phyloP scores from a whole-genome alignment of 306 rosid species.

The Cicer bijugum region DNA sequence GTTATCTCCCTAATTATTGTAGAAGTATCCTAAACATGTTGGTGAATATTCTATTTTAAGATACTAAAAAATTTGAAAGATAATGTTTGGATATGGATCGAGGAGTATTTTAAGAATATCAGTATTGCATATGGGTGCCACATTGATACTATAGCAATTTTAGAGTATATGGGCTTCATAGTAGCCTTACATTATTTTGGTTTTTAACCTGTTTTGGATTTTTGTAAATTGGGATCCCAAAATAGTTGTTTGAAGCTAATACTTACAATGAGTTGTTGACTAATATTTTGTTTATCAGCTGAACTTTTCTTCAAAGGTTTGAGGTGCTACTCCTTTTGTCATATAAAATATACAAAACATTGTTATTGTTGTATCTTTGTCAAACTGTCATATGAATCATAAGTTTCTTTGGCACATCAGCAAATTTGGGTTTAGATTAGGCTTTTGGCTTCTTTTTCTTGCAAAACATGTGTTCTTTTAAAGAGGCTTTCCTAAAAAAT shows the following conservation, averaged over 20 bases:
- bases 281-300: conserved; percentile 20
- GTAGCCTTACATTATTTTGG: not conserved
- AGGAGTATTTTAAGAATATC: not conserved
- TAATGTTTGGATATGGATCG: not conserved
- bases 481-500: conserved; percentile 1
- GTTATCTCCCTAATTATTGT: not conserved
- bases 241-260: conserved; percentile 26
- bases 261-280: conserved; percentile 4
- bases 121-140: not conserved
- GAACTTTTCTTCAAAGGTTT: conserved; percentile 17
- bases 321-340: conserved; percentile 18
- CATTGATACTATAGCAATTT: not conserved
- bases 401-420: not conserved
- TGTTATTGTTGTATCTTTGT: conserved; percentile 24
- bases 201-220: conserved; percentile 24
- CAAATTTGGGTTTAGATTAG: conserved; percentile 1
- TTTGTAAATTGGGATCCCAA: conserved; percentile 21
- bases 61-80: not conserved
- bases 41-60: not conserved
- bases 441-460: conserved; percentile 21
- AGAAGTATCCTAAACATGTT: not conserved
- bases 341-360: conserved; percentile 6
- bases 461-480: conserved; percentile 1
- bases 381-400: conserved; percentile 4
- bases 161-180: not conserved